Base-by-base conservation (phyloP, 441 rosid species). In the Croton laevigatus region DNA sequence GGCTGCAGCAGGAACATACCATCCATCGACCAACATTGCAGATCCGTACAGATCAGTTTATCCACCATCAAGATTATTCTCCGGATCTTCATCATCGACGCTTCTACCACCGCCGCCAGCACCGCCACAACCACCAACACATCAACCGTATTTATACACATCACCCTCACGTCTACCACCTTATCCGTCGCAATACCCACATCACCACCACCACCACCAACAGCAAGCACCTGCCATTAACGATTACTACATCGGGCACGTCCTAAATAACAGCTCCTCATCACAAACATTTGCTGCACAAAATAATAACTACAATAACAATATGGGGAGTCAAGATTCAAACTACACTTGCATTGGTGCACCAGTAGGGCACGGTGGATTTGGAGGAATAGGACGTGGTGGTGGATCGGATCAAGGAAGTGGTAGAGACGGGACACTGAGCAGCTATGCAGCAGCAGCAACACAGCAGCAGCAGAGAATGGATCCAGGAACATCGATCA, bases 301-400 rank as follows among this genome's bases (percentile, higher is more conserved):
- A n/a, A n/a, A n/a, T n/a, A n/a, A n/a, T 42, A 75, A 68, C 68
- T 74, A 64, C 77, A 34, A 10, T 32, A 64, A 75, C n/a, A n/a
- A n/a, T 17, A n/a, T 1, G 70, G 80, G 79, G 20, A 64, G 71
- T 45, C 73, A 66, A 17, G 83, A 84, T 13, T 76, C 86, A 3
- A 83, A 71, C 75, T 90, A 89, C 86, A 84, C 93, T 17, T 91
- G 95, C 89, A 84, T 88, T 1, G 91, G 93, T 45, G 91, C 93
- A 16, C 98, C 98, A 13, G 83, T 94, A 7, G 85, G 83, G 55
- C 83, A 77, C 27, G 80, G 76, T 46, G 83, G 78, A 40, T 73
- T 77, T 42, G 83, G 79, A 27, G n/a, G n/a, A n/a, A 73, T 80
- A 36, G 71, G 78, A 16, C 79, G 76, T 8, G 76, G 79, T 23